These are phyloP conservation scores for Dichotomocladium elegans DNA, from an alignment of 371 early-diverging fungal genomes.

Conservation along the genomic window DNA sequence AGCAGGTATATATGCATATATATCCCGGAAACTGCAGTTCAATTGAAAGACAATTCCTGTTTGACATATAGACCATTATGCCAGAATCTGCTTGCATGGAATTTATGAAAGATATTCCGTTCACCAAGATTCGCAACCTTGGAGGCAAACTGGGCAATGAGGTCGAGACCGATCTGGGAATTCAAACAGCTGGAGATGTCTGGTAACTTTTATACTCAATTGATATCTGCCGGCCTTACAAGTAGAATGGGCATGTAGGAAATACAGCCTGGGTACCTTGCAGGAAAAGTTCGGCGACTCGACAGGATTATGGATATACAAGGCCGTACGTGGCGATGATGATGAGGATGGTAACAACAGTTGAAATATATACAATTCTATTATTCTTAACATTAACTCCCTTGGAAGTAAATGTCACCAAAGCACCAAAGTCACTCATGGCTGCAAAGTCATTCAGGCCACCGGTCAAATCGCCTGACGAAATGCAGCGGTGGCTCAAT, in stretches of 20 bases:
- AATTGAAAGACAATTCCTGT: neutral
- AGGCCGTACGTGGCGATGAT: constrained; percentile 64
- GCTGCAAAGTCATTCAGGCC: constrained; percentile 54
- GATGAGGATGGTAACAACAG: constrained; percentile 43
- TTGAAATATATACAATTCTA: neutral
- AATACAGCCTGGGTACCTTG: constrained; percentile 27
- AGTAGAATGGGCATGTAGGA: too few species aligned
- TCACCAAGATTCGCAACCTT: constrained; percentile 72
- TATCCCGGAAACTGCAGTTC: neutral
- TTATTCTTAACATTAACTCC: neutral
- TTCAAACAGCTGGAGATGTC: constrained; percentile 47
- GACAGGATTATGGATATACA: constrained; percentile 54
- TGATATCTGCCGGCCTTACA: too few species aligned
- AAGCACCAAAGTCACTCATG: constrained; percentile 54
- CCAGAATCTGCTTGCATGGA: constrained; percentile 46
- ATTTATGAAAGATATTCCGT: constrained; percentile 63
- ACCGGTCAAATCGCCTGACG: constrained; percentile 15
- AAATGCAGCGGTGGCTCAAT: constrained; percentile 52
- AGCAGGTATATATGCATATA: constrained; percentile 49
- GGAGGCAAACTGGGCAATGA: constrained; percentile 89
- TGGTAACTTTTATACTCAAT: constrained; percentile 26
- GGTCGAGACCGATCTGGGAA: constrained; percentile 57
- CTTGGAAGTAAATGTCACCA: constrained; percentile 42
- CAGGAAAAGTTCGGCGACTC: constrained; percentile 37
- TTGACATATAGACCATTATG: constrained; percentile 51